Evolutionary conservation across 371 early-diverging fungal species (phyloP), one percentile per base, ranked within the genome.

Genomic region (Circinella umbellata): DNA sequence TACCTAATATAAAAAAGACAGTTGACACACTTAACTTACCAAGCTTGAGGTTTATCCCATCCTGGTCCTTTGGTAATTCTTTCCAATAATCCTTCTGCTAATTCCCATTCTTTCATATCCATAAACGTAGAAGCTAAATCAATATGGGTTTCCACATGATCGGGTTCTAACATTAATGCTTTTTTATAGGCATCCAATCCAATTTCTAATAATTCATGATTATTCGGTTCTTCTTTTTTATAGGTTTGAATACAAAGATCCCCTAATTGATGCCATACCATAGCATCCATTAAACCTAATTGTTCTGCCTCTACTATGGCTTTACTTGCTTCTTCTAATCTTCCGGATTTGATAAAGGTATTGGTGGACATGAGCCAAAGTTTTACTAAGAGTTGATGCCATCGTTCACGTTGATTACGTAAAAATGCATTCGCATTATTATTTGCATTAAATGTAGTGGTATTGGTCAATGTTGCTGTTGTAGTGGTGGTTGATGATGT

Each of bases 221-320:
- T 57, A 9, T 57, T 27, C 6, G 57, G 57, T 34, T 57, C 57
- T 57, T 57, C 15, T 10, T 64, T 27, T 18, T n/a, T 64, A 38
- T 39, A 57, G 1, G 36, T 46, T n/a, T 51, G 59, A 3, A 80
- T 38, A 27, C 75, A 73, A 35, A 86, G 64, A 8, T 78, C 65
- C n/a, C 88, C 90, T 5, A 88, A 65, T 69, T 87, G 86, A 61
- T 81, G 80, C 88, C 89, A 90, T 1, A 88, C 84, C n/a, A 64
- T 55, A 2, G 77, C 68, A 72, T 88, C 88, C 10, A 83, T 78
- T 38, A 80, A 64, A 47, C 84, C 86, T 10, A 82, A 67, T 8
- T 81, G 74, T 62, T 90, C 88, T 0, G 90, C 91, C 66, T 89
- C 91, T 27, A 87, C 73, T n/a, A 88, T 72, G 0, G 90, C 89